Evolutionary conservation across 2,329 filamentous ascomycete species (phyloP).

Genomic region (Penicillium palitans): DNA sequence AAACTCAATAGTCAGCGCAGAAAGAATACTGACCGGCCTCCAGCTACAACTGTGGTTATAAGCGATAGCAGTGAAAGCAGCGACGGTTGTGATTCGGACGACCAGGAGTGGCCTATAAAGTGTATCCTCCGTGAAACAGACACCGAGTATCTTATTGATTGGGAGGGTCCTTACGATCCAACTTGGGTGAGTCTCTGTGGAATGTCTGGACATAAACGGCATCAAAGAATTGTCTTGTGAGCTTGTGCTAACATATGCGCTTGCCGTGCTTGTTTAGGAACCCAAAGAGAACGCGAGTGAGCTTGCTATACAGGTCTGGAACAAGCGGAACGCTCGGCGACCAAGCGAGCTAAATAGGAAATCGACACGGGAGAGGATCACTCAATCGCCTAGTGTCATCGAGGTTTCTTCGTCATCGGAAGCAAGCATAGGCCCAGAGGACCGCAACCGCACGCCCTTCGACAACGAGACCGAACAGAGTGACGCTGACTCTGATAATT

Average conservation of each 20-base stretch:
- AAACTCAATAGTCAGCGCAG: slow-evolving; percentile 15
- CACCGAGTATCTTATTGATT: slow-evolving; percentile 41
- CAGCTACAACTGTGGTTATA: slow-evolving; percentile 11
- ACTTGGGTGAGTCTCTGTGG: slow-evolving; percentile 37
- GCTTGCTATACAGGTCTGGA: slow-evolving; percentile 32
- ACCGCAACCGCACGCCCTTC: background rate
- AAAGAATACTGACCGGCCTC: slow-evolving; percentile 16
- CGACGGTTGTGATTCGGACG: slow-evolving; percentile 15
- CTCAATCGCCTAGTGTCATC: background rate
- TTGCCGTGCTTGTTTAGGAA: slow-evolving; percentile 26
- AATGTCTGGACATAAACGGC: background rate
- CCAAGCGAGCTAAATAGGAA: slow-evolving; percentile 6
- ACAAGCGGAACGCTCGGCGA: slow-evolving; percentile 24
- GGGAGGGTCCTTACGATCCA: slow-evolving; percentile 39
- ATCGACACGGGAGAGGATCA: background rate
- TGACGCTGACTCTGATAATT: background rate
- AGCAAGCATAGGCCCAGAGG: background rate
- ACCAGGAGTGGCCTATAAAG: slow-evolving; percentile 39
- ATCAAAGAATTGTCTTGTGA: background rate
- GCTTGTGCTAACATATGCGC: slow-evolving; percentile 3
- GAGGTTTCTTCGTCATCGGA: background rate
- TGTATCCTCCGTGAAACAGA: slow-evolving; percentile 39
- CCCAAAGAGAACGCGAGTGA: slow-evolving; percentile 39
- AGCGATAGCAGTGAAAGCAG: slow-evolving; percentile 12
- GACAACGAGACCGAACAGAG: background rate